Evolutionary conservation across 2,329 filamentous ascomycete species (phyloP).

Genomic region (Nothophoma quercina): DNA sequence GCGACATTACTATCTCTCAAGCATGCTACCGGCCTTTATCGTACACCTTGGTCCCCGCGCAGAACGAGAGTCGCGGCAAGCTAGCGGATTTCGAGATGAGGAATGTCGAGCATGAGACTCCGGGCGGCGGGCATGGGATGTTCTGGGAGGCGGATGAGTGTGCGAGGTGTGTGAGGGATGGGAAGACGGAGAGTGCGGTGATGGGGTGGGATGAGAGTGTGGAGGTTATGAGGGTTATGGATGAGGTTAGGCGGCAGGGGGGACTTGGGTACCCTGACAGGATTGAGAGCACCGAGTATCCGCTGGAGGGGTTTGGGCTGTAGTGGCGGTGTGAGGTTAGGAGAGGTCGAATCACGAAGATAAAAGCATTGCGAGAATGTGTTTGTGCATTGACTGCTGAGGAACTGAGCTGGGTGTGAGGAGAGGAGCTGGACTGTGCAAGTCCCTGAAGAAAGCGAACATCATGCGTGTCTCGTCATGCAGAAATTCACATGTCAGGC

Average conservation of each 20-base stretch:
- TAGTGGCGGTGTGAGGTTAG: no score
- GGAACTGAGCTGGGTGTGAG: no score
- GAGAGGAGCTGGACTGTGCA: no score
- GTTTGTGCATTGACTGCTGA: no score
- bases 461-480: no score
- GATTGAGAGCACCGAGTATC: constrained; percentile 62
- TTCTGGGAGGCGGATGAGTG: constrained; percentile 87
- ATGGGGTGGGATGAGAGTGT: constrained; percentile 75
- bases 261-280: constrained; percentile 67
- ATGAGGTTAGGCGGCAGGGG: constrained; percentile 69
- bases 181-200: constrained; percentile 68
- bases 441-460: no score
- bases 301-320: constrained; percentile 28
- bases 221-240: constrained; percentile 81
- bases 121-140: constrained; percentile 76
- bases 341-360: no score
- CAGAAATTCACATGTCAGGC: no score
- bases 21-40: constrained; percentile 69
- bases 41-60: constrained; percentile 67
- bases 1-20: constrained; percentile 80
- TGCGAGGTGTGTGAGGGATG: constrained; percentile 78
- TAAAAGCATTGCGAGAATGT: no score
- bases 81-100: constrained; percentile 21
- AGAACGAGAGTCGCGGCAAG: constrained; percentile 25
- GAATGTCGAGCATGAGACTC: constrained; percentile 55